Evolutionary conservation across 2,329 filamentous ascomycete species (phyloP).

Genomic region (Phialocephala sp.): DNA sequence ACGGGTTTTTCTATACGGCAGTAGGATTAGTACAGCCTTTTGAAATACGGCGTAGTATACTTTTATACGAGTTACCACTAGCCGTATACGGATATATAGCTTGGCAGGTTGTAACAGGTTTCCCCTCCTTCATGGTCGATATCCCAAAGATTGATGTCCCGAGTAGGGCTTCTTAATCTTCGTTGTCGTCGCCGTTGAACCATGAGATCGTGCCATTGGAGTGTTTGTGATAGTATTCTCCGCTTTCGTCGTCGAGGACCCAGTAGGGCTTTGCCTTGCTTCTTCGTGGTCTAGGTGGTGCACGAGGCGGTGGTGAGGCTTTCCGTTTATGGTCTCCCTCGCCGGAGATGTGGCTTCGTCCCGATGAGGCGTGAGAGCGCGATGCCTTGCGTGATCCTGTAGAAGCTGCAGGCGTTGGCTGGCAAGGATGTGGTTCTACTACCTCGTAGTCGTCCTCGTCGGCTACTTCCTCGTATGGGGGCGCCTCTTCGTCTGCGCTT

Average conservation of each 20-base stretch:
- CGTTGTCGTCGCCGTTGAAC: no score
- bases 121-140: no score
- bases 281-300: neutral
- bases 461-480: no score
- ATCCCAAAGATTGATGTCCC: no score
- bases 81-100: no score
- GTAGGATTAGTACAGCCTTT: no score
- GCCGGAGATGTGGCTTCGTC: neutral
- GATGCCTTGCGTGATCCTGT: neutral
- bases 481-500: neutral
- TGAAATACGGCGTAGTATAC: no score
- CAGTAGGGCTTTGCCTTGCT: constrained; percentile 3
- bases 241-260: neutral
- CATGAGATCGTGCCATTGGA: neutral
- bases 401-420: neutral
- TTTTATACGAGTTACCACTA: no score
- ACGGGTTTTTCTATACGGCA: no score
- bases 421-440: neutral
- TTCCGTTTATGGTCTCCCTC: constrained; percentile 1
- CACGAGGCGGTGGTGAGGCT: constrained; percentile 3
- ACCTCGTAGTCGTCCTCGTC: constrained; percentile 4
- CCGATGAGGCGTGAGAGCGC: neutral
- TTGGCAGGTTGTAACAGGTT: no score
- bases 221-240: constrained; percentile 2
- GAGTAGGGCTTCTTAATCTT: no score